Conservation (phyloP, 2,329 filamentous ascomycete genomes). For the Penicillium oxalicum region DNA sequence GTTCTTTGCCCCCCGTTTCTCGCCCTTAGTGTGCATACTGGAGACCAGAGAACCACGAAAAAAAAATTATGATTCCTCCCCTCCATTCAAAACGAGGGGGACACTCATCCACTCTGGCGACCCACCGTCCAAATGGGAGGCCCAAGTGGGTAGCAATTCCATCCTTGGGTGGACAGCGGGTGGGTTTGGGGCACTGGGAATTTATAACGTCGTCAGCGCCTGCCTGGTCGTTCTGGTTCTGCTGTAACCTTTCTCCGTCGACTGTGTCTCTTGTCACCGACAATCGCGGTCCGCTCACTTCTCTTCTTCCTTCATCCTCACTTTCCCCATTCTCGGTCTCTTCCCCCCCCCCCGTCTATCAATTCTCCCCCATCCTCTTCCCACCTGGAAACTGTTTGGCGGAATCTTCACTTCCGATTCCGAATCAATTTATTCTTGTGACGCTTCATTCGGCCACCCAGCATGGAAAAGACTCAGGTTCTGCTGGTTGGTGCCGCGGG, state of each 20-base stretch:
- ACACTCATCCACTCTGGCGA: conserved; percentile 27
- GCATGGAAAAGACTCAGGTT: conserved; percentile 34
- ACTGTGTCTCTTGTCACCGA: too few species aligned
- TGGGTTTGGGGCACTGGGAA: conserved; percentile 14
- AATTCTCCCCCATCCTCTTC: neutral
- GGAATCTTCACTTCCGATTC: neutral
- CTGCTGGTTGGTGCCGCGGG: conserved; percentile 36
- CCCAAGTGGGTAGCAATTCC: conserved; percentile 30
- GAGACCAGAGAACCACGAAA: too few species aligned
- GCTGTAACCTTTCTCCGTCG: too few species aligned
- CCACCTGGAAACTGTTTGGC: too few species aligned
- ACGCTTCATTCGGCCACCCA: conserved; percentile 7
- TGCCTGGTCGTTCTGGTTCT: conserved; percentile 16
- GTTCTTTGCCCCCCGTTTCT: neutral
- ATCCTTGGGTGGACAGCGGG: conserved; percentile 20
- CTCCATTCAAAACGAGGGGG: conserved; percentile 14
- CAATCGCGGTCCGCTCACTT: conserved; percentile 7
- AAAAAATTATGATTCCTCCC: neutral
- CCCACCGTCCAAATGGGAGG: conserved; percentile 27
- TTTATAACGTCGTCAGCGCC: conserved; percentile 31
- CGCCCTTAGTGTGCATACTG: too few species aligned
- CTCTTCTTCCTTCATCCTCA: conserved; percentile 2
- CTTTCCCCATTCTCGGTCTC: neutral
- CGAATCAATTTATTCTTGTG: neutral
- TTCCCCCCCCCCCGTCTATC: neutral